Evolutionary conservation across 371 early-diverging fungal genomes (phyloP), one percentile per base, ranked within the genome.

Genomic region (Haplosporangium sp.): DNA sequence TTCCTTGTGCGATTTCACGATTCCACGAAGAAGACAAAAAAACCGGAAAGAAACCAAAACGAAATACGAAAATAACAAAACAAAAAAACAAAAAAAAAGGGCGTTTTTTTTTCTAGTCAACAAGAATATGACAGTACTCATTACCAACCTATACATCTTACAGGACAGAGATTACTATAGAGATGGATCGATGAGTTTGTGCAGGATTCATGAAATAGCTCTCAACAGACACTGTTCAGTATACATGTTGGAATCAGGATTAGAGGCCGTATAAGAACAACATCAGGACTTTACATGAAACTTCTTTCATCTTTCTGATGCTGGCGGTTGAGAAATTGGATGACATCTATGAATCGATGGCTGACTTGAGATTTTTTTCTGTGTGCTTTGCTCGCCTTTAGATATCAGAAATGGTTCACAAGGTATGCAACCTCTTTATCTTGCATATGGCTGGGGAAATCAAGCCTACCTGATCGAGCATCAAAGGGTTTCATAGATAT

Each of bases 381-480:
- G 27, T 13, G 35, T 42, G 9, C 48, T 45, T 58, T n/a, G 15
- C 53, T 62, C 38, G 11, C 37, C 15, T 7, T 13, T 69, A 72
- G 72, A 72, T 72, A 77, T 72, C 77, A 72, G 77, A 77, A 77
- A 77, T 77, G 77, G 77, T 77, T 77, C 77, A 77, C 77, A 77
- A 77, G 77, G 77, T 77, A 77, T 69, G 77, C 69, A 27, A 27
- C 27, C 27, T 27, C 27, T 27, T 27, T 27, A 27, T 27, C 27
- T 27, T 27, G 27, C 27, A 27, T 27, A 27, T 27, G 27, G 27
- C 27, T 27, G 27, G 27, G 27, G 27, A 27, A 27, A 27, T 27
- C 27, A 27, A 27, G 27, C 27, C 27, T 27, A 27, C 27, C 27
- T 27, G 27, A 27, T 27, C 27, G 27, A 27, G 27, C 27, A 42